Percentiles rank a stretch among this genome's conserved stretches.
Evolutionary conservation across 129 eudicot species (phyloP).

Genomic region (Dittrichia graveolens): DNA sequence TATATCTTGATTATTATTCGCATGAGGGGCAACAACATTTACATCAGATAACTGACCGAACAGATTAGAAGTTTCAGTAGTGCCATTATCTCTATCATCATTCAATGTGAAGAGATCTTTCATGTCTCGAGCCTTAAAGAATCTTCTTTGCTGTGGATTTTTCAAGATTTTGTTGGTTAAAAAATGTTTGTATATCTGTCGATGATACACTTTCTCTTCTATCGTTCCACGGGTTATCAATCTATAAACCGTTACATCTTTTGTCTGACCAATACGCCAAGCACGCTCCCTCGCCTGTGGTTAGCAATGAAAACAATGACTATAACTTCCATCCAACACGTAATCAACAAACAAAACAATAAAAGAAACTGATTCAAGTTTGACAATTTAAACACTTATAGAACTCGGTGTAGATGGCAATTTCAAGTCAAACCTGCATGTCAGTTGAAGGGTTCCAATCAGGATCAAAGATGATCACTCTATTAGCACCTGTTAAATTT

Average conservation of each 20-base stretch:
- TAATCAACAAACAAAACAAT: not conserved
- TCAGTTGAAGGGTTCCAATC: constrained; percentile 99
- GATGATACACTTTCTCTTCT: constrained; percentile 94
- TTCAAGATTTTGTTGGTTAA: constrained; percentile 88
- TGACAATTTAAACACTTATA: not conserved
- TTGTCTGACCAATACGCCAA: constrained; percentile 98
- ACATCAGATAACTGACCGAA: constrained; percentile 78
- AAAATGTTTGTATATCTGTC: constrained; percentile 93
- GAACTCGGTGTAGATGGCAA: not conserved
- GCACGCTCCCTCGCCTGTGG: constrained; percentile 98
- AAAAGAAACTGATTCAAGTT: constrained; percentile 1
- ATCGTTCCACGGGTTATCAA: constrained; percentile 95
- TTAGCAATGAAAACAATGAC: constrained; percentile 9
- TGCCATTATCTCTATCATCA: constrained; percentile 66
- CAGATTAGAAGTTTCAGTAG: constrained; percentile 81
- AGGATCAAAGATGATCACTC: constrained; percentile 96
- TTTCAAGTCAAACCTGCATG: constrained; percentile 67
- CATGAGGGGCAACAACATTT: constrained; percentile 54
- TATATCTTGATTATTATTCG: constrained; percentile 35
- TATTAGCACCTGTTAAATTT: constrained; percentile 87
- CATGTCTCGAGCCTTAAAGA: constrained; percentile 97
- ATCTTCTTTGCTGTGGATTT: constrained; percentile 93
- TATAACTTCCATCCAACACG: not conserved
- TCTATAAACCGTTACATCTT: constrained; percentile 83
- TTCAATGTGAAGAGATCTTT: constrained; percentile 78